These are phyloP conservation scores for Calycina herbarum DNA, from an alignment of 2,329 filamentous ascomycete species.

Conservation along the genomic window DNA sequence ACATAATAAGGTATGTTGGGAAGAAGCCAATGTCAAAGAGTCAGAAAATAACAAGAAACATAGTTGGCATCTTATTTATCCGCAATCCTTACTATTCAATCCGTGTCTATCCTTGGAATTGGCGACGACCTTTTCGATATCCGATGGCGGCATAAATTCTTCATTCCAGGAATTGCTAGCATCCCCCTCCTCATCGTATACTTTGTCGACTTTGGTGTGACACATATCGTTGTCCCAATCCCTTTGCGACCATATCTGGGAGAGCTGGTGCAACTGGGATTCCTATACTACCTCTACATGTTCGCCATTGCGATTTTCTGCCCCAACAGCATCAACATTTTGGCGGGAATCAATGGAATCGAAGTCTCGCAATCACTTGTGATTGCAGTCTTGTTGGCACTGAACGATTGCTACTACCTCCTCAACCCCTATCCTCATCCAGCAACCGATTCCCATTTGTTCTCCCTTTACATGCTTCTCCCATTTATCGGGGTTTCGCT, in stretches of 20 bases:
- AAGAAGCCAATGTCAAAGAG: not conserved
- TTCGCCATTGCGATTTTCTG: slow-evolving; percentile 94
- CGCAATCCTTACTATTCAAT: slow-evolving; percentile 88
- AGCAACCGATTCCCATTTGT: slow-evolving; percentile 91
- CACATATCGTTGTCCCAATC: slow-evolving; percentile 87
- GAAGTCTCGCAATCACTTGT: slow-evolving; percentile 94
- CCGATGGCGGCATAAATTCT: slow-evolving; percentile 97
- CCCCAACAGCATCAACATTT: slow-evolving; percentile 98
- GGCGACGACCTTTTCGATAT: slow-evolving; percentile 98
- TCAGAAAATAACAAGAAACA: not conserved
- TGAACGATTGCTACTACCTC: slow-evolving; percentile 89
- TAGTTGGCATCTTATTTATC: slow-evolving; percentile 93
- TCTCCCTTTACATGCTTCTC: slow-evolving; percentile 91
- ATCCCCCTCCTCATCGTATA: slow-evolving; percentile 95
- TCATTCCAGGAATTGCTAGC: slow-evolving; percentile 91
- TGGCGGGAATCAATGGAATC: slow-evolving; percentile 99
- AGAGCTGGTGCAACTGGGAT: slow-evolving; percentile 73
- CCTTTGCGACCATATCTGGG: slow-evolving; percentile 83
- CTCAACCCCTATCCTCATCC: slow-evolving; percentile 83
- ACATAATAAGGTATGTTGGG: slow-evolving; percentile 73
- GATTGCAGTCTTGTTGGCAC: slow-evolving; percentile 76
- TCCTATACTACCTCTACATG: slow-evolving; percentile 96
- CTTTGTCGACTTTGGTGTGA: slow-evolving; percentile 98
- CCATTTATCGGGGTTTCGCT: slow-evolving; percentile 92
- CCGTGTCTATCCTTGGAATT: slow-evolving; percentile 85